A percentile compares a stretch with the other conserved stretches of the same genome.
phyloP scores from a whole-genome alignment of 345 rosid species.

The Linum usitatissimum region DNA sequence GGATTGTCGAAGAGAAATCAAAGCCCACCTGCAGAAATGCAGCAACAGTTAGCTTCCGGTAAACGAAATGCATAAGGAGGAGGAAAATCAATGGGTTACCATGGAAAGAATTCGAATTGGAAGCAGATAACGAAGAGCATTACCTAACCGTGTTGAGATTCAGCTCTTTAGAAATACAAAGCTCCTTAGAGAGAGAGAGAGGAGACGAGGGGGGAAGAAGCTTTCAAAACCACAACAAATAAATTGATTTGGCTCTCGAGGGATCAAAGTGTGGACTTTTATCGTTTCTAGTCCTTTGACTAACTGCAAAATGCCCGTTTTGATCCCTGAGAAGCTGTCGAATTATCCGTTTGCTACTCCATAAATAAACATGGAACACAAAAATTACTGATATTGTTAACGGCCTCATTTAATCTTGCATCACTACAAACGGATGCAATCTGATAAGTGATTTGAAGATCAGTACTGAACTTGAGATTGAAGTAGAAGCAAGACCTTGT shows the following conservation, averaged over 20 bases:
- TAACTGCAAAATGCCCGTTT: neutral
- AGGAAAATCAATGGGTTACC: neutral
- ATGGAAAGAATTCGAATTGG: neutral
- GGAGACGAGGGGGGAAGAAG: constrained; percentile 1
- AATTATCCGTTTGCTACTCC: too few species aligned
- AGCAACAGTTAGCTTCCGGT: neutral
- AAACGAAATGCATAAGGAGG: neutral
- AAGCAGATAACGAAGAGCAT: constrained; percentile 1
- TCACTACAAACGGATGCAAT: too few species aligned
- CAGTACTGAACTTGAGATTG: too few species aligned
- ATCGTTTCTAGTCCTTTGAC: neutral
- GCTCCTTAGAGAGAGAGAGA: constrained; percentile 5
- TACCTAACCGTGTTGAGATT: constrained; percentile 10
- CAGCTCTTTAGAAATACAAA: constrained; percentile 11
- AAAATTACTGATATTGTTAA: too few species aligned
- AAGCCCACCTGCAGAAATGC: neutral
- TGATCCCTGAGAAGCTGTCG: neutral
- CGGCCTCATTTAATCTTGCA: too few species aligned
- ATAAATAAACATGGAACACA: too few species aligned
- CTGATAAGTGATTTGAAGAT: too few species aligned
- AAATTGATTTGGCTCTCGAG: neutral
- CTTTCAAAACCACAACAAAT: neutral
- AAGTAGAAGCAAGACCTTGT: too few species aligned
- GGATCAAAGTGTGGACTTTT: neutral
- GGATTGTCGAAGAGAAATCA: constrained; percentile 1